Evolutionary conservation across 2,329 filamentous ascomycete genomes (phyloP).

Genomic region (Stromatinia cepivora): DNA sequence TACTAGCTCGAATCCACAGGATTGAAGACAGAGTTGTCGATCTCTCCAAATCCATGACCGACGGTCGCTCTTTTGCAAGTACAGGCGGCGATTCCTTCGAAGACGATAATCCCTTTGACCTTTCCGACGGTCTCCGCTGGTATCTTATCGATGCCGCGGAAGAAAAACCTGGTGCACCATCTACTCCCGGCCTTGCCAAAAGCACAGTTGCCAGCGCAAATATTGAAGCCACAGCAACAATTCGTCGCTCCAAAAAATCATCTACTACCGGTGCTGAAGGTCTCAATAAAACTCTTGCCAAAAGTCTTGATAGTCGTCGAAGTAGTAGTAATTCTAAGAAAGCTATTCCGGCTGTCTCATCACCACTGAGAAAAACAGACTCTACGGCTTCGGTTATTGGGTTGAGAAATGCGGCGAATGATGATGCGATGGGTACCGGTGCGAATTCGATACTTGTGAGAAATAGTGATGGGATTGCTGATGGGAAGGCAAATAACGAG

Average conservation of each 20-base stretch:
- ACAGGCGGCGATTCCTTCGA: constrained; percentile 61
- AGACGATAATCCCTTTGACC: constrained; percentile 94
- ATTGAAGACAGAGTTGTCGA: constrained; percentile 94
- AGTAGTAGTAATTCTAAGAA: constrained; percentile 86
- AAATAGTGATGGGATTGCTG: constrained; percentile 25
- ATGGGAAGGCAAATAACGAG: constrained; percentile 29
- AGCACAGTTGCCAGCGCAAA: constrained; percentile 86
- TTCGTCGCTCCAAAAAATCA: constrained; percentile 48
- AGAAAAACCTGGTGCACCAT: constrained; percentile 87
- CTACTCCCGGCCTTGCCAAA: constrained; percentile 89
- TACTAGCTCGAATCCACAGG: constrained; percentile 89
- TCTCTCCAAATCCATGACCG: constrained; percentile 71
- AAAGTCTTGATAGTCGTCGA: constrained; percentile 86
- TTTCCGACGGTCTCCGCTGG: constrained; percentile 93
- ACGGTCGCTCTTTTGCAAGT: constrained; percentile 50
- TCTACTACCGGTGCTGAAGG: constrained; percentile 62
- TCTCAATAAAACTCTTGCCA: constrained; percentile 76
- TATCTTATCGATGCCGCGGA: constrained; percentile 92
- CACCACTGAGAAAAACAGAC: constrained; percentile 32
- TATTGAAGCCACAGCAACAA: constrained; percentile 80
- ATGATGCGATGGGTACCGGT: background rate
- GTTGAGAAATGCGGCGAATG: constrained; percentile 28
- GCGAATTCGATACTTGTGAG: background rate
- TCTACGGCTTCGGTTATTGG: constrained; percentile 33
- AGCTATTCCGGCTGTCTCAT: constrained; percentile 51